Conservation (phyloP, 1,139 yeast genomes). For the Pichia kudriavzevii region DNA sequence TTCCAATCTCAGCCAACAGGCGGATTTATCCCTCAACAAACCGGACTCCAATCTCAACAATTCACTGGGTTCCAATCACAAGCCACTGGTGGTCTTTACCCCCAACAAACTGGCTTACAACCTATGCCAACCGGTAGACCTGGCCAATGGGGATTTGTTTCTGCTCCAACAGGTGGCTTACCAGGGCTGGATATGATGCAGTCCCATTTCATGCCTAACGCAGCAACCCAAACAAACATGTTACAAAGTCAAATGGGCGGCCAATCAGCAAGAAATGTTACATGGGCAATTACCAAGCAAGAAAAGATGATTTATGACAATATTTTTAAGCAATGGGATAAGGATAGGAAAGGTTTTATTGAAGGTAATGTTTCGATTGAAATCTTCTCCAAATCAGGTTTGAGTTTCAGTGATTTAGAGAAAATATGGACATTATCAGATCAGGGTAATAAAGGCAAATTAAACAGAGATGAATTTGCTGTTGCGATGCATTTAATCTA, state of each 20-base stretch:
- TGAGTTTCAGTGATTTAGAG: conserved; percentile 77
- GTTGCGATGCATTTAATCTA: conserved; percentile 80
- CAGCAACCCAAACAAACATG: conserved; percentile 33
- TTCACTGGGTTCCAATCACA: conserved; percentile 31
- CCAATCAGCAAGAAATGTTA: conserved; percentile 39
- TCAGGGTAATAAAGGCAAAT: conserved; percentile 60
- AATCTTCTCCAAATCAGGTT: conserved; percentile 85
- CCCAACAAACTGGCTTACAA: conserved; percentile 39
- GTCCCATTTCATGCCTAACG: conserved; percentile 65
- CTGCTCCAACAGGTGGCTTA: conserved; percentile 64
- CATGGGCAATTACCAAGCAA: conserved; percentile 76
- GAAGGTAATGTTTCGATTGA: conserved; percentile 79
- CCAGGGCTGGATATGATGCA: conserved; percentile 75
- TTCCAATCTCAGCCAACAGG: conserved; percentile 11
- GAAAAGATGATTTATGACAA: conserved; percentile 84
- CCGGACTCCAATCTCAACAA: conserved; percentile 29
- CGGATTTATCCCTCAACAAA: conserved; percentile 25
- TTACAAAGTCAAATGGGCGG: conserved; percentile 50
- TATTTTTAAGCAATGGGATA: conserved; percentile 84
- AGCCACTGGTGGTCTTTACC: conserved; percentile 30
- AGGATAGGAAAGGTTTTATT: conserved; percentile 55
- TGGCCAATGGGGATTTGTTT: conserved; percentile 78
- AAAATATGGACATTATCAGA: conserved; percentile 83
- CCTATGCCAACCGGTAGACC: conserved; percentile 65
- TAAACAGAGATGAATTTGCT: conserved; percentile 72